Evolutionary conservation across 805 yeast genomes (phyloP).

Genomic region (Cyberlindnera mississippiensis): DNA sequence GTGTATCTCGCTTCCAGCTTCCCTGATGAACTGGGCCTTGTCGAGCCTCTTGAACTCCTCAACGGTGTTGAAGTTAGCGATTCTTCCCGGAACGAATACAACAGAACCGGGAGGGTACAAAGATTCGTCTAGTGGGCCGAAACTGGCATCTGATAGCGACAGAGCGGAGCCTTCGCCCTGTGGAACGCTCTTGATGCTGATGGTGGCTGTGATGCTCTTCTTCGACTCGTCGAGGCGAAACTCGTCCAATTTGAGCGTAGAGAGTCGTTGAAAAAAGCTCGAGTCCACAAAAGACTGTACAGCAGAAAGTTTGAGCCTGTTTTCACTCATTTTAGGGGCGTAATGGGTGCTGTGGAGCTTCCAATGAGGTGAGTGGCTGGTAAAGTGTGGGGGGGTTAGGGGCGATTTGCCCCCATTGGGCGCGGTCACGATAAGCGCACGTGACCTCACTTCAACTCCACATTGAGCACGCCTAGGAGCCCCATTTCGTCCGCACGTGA

Average conservation of each 20-base stretch:
- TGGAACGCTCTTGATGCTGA: slow-evolving; percentile 29
- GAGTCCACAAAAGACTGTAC: slow-evolving; percentile 78
- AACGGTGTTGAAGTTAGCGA: slow-evolving; percentile 71
- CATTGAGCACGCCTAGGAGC: too few relatives aligned
- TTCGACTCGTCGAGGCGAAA: slow-evolving; percentile 47
- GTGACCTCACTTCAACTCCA: too few relatives aligned
- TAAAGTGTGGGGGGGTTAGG: too few relatives aligned
- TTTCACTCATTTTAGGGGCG: slow-evolving; percentile 1
- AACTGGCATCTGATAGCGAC: slow-evolving; percentile 28
- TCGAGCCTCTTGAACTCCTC: slow-evolving; percentile 76
- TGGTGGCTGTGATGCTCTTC: slow-evolving; percentile 27
- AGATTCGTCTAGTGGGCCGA: slow-evolving; percentile 6
- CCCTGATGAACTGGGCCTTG: slow-evolving; percentile 53
- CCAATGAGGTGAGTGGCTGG: too few relatives aligned
- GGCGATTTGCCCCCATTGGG: too few relatives aligned
- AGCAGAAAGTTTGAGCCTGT: slow-evolving; percentile 33
- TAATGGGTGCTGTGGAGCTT: neutral
- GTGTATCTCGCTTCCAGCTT: slow-evolving; percentile 32
- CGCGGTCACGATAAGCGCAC: neutral
- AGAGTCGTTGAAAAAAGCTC: slow-evolving; percentile 74
- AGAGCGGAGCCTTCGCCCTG: slow-evolving; percentile 30
- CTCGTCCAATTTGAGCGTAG: slow-evolving; percentile 69
- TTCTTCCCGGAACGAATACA: slow-evolving; percentile 34
- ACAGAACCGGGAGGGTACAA: slow-evolving; percentile 22
- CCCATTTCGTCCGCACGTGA: too few relatives aligned